A percentile compares a stretch with the other conserved stretches of the same genome.
These are phyloP conservation scores for Blepharisma stoltei DNA, from an alignment of 73 alveolate species.

Conservation along the genomic window DNA sequence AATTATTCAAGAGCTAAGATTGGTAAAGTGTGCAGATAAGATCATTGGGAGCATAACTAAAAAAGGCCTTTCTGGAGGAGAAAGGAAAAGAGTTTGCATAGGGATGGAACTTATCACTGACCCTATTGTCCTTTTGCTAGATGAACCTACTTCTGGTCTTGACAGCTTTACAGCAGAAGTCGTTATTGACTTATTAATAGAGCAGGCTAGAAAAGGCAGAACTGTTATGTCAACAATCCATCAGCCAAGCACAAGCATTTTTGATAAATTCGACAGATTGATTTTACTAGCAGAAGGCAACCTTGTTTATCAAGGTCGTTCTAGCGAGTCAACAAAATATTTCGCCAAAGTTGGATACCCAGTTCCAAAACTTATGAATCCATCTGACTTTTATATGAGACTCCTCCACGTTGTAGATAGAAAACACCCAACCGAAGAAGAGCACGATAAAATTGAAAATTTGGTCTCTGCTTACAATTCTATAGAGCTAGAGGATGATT, in stretches of 20 bases:
- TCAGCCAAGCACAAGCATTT: slow-evolving; percentile 76
- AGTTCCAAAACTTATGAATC: slow-evolving; percentile 72
- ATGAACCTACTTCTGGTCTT: too few relatives aligned
- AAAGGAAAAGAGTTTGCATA: too few relatives aligned
- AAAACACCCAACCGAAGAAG: neutral
- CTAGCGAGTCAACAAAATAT: slow-evolving; percentile 52
- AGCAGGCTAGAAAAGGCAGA: slow-evolving; percentile 45
- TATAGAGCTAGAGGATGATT: neutral
- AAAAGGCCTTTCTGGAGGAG: too few relatives aligned
- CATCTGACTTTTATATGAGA: slow-evolving; percentile 66
- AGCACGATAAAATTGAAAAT: neutral
- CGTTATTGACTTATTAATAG: slow-evolving; percentile 17
- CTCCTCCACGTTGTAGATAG: neutral
- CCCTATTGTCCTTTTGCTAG: too few relatives aligned
- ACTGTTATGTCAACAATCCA: slow-evolving; percentile 84
- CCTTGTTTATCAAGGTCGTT: slow-evolving; percentile 64
- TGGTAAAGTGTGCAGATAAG: too few relatives aligned
- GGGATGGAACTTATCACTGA: too few relatives aligned
- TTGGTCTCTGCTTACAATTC: neutral
- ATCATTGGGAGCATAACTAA: too few relatives aligned
- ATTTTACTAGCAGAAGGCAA: slow-evolving; percentile 71
- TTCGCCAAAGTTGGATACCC: slow-evolving; percentile 57
- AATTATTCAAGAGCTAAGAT: slow-evolving; percentile 31
- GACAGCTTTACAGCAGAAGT: slow-evolving; percentile 18
- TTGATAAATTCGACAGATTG: slow-evolving; percentile 65